A percentile compares a stretch with the other conserved stretches of the same genome.
These are phyloP conservation scores for grape (Vitis vinifera) DNA, from an alignment of 164 flowering plant species.

Conservation along the genomic window ASM3070453v1 NC_081821.1:3265001-3265500, in stretches of 20 bases:
- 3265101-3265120: too few relatives aligned
- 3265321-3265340: not conserved
- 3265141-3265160: too few relatives aligned
- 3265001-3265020: too few relatives aligned
- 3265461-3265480: conserved; percentile 71
- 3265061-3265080: too few relatives aligned
- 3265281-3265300: not conserved
- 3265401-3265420: not conserved
- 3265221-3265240: not conserved
- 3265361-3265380: too few relatives aligned
- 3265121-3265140: too few relatives aligned
- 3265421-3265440: conserved; percentile 98
- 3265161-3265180: too few relatives aligned
- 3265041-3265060: too few relatives aligned
- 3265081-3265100: too few relatives aligned
- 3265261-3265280: not conserved
- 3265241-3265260: not conserved
- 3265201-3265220: not conserved
- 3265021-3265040: too few relatives aligned
- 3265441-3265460: conserved; percentile 99
- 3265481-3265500: conserved; percentile 79
- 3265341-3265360: not conserved
- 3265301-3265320: not conserved
- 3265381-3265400: not conserved
- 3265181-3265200: too few relatives aligned